A percentile compares a stretch with the other conserved stretches of the same genome.
phyloP scores from a whole-genome alignment of 768 basidiomycete species.

The Trametes gibbosa region DNA sequence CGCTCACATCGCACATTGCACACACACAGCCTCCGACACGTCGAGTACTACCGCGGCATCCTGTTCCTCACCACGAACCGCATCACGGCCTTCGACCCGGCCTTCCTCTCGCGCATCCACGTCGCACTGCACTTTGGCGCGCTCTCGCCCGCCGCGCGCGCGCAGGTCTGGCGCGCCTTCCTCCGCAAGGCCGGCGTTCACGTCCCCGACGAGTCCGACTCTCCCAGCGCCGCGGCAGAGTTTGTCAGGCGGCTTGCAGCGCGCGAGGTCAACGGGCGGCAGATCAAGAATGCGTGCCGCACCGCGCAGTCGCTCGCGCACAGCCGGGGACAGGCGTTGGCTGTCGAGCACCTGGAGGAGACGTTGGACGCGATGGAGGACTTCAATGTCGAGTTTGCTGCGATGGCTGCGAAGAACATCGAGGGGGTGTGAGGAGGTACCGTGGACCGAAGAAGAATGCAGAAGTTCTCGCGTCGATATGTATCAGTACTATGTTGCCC shows the following conservation, averaged over 20 bases:
- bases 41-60: conserved; percentile 38
- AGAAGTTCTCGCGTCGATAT: too few species aligned
- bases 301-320: conserved; percentile 60
- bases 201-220: conserved; percentile 2
- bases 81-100: conserved; percentile 58
- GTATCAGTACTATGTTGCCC: neutral
- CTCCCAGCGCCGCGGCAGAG: conserved; percentile 30
- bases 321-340: conserved; percentile 44
- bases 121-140: conserved; percentile 39
- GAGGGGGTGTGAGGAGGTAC: neutral
- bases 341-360: conserved; percentile 48
- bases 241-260: conserved; percentile 45
- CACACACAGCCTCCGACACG: conserved; percentile 25
- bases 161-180: conserved; percentile 30
- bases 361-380: conserved; percentile 64
- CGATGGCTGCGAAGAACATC: neutral
- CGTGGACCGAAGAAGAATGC: too few species aligned
- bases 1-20: neutral
- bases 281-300: conserved; percentile 67
- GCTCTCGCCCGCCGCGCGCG: conserved; percentile 25
- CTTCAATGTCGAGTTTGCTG: conserved; percentile 22
- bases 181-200: conserved; percentile 22
- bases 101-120: conserved; percentile 66
- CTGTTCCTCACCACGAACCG: conserved; percentile 41
- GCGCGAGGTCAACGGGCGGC: conserved; percentile 56